These are phyloP conservation scores for Rhizopus sp. DNA, from an alignment of 371 early-diverging fungal genomes.

Conservation along the genomic window DNA sequence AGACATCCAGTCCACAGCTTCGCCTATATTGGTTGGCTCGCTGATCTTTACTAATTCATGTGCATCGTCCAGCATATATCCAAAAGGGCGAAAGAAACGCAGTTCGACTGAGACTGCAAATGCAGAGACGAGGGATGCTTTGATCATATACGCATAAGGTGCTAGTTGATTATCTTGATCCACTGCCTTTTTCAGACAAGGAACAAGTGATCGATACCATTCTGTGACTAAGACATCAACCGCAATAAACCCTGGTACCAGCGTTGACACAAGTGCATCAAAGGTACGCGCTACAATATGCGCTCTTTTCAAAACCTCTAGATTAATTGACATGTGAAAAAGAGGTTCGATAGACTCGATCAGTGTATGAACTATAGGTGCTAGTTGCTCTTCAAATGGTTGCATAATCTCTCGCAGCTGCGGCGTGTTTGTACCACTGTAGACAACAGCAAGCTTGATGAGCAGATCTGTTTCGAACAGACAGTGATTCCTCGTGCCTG, in stretches of 20 bases:
- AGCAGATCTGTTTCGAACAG: conserved; percentile 38
- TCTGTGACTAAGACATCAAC: conserved; percentile 16
- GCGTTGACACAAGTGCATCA: conserved; percentile 27
- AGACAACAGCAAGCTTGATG: conserved; percentile 43
- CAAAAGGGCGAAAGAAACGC: conserved; percentile 33
- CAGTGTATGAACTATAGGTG: conserved; percentile 25
- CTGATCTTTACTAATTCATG: not conserved
- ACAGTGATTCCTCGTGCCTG: not conserved
- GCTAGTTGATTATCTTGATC: not conserved
- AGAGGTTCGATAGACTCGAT: conserved; percentile 38
- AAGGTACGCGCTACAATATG: conserved; percentile 21
- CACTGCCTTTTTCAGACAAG: conserved; percentile 8
- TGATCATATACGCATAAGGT: conserved; percentile 23
- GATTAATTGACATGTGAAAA: not conserved
- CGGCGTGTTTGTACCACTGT: conserved; percentile 38
- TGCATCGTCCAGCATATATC: conserved; percentile 10
- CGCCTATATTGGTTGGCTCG: conserved; percentile 8
- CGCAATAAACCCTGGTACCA: conserved; percentile 1
- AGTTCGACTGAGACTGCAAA: conserved; percentile 29
- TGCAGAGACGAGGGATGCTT: conserved; percentile 28
- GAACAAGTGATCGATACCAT: conserved; percentile 9
- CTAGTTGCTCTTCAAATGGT: conserved; percentile 25
- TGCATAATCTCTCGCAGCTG: conserved; percentile 37
- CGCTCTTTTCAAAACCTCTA: conserved; percentile 9
- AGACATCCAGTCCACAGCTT: conserved; percentile 37